Evolutionary conservation across 75 land plant species (phyloP).

Genomic region (Adiantum capillusveneris): DNA sequence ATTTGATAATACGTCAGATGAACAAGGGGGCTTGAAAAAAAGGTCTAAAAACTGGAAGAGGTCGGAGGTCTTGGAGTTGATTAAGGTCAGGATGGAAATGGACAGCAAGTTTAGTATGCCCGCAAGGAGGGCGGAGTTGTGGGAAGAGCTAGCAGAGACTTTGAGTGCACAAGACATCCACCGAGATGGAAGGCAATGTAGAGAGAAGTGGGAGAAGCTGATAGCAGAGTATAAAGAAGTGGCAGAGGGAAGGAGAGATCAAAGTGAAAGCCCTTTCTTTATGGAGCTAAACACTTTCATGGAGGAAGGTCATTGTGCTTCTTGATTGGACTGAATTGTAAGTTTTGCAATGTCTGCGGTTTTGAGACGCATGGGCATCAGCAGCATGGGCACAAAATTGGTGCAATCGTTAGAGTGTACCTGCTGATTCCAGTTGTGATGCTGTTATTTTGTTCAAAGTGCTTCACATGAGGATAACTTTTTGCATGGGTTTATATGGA

Average conservation of each 20-base stretch:
- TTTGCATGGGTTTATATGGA: too few relatives aligned
- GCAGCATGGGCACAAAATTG: too few relatives aligned
- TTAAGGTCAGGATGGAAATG: conserved; percentile 27
- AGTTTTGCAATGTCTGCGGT: too few relatives aligned
- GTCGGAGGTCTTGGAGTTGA: conserved; percentile 24
- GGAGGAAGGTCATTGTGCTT: neutral
- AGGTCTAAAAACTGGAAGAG: conserved; percentile 31
- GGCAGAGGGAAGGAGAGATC: conserved; percentile 37
- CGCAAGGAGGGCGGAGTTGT: conserved; percentile 32
- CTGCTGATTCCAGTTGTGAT: too few relatives aligned
- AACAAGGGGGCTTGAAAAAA: conserved; percentile 32
- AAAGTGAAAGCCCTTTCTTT: conserved; percentile 34
- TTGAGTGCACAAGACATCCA: conserved; percentile 35
- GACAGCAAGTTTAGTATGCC: conserved; percentile 34
- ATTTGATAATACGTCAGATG: too few relatives aligned
- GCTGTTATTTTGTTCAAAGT: too few relatives aligned
- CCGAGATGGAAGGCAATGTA: conserved; percentile 43
- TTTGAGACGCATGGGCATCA: too few relatives aligned
- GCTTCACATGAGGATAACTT: too few relatives aligned
- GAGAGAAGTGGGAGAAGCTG: conserved; percentile 49
- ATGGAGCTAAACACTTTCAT: conserved; percentile 15
- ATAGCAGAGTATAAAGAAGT: conserved; percentile 51
- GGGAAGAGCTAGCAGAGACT: conserved; percentile 44
- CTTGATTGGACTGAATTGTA: too few relatives aligned
- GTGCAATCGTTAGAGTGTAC: too few relatives aligned